These are phyloP conservation scores for Trametes maxima DNA, from an alignment of 768 basidiomycete genomes.

Conservation along the genomic window DNA sequence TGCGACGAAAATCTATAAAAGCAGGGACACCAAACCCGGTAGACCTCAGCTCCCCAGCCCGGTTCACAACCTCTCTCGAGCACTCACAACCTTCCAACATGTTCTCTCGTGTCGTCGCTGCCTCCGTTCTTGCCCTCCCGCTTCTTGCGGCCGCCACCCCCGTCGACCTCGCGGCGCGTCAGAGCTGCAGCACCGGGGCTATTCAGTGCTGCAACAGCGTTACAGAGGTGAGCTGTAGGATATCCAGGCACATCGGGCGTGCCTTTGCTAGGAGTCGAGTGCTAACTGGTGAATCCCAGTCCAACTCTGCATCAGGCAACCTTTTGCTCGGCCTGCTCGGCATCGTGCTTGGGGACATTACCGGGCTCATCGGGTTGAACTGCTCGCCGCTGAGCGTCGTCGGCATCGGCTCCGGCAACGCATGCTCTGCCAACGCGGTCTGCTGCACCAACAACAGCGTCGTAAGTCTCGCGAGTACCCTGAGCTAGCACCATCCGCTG, in stretches of 20 bases:
- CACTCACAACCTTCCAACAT: conserved; percentile 8
- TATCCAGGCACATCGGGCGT: not conserved
- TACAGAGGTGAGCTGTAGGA: conserved; percentile 1
- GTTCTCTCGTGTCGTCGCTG: conserved; percentile 12
- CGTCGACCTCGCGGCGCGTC: conserved; percentile 14
- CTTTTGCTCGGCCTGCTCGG: conserved; percentile 27
- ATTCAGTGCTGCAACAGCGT: conserved; percentile 21
- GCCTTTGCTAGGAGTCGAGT: not conserved
- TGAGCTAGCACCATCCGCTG: not conserved
- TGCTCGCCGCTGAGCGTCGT: conserved; percentile 31
- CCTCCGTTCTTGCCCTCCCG: conserved; percentile 17
- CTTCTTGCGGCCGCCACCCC: conserved; percentile 28
- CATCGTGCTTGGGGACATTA: conserved; percentile 25
- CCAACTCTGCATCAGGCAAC: conserved; percentile 14
- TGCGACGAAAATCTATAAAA: conserved; percentile 3
- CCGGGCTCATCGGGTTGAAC: conserved; percentile 27
- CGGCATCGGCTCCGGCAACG: conserved; percentile 26
- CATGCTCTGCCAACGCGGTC: conserved; percentile 26
- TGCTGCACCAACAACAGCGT: conserved; percentile 32
- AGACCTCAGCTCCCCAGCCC: conserved; percentile 17
- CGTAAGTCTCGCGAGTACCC: conserved; percentile 12
- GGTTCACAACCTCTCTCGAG: conserved; percentile 4
- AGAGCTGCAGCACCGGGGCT: conserved; percentile 19
- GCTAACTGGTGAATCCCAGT: not conserved
- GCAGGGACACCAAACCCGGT: not conserved